Evolutionary conservation across 2,329 filamentous ascomycete genomes (phyloP), one percentile per base, ranked within the genome.

Genomic region (Fusarium udum): DNA sequence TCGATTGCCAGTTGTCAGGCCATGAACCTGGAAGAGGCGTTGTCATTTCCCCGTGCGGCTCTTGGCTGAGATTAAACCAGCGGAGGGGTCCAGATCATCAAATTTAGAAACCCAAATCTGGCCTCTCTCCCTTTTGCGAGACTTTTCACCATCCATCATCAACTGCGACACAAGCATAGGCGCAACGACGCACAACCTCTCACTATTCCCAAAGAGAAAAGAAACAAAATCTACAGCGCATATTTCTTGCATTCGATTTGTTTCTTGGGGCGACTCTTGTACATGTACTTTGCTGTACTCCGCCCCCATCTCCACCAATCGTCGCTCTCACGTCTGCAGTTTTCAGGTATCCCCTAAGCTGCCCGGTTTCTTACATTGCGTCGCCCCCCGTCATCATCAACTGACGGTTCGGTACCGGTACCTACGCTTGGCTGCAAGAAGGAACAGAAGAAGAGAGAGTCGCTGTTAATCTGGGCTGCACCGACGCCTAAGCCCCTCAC

Each of bases 401-500:
- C 51, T 55, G 34, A 65, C 59, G 22, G 42, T 14, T 55, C 48
- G 58, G 48, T 61, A 56, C 48, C 37, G 28, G 58, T 55, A 55
- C 46, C 46, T 36, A 61, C 63, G 59, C 71, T 68, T 72, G 48
- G 59, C 63, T 69, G 48, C 34, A 59, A 46, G 26, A 58, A 11
- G n/a, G 15, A 32, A 43, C 62, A 31, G 24, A 52, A 65, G 6
- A 18, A 58, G 40, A 52, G 22, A 56, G 24, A 42, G 34, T 43
- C 62, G 34, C 42, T n/a, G 31, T 34, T 28, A 40, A 36, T 62
- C 58, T 66, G 45, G 61, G 37, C 72, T 71, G 66, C 66, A 66
- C 69, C 64, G 52, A 69, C 67, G 64, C 74, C 70, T 37, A 57
- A 77, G 74, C 75, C 75, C 75, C 75, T 77, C 75, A 72, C 71